phyloP scores from a whole-genome alignment of 305 asterid genomes.

The Fraxinus paxiana region DNA sequence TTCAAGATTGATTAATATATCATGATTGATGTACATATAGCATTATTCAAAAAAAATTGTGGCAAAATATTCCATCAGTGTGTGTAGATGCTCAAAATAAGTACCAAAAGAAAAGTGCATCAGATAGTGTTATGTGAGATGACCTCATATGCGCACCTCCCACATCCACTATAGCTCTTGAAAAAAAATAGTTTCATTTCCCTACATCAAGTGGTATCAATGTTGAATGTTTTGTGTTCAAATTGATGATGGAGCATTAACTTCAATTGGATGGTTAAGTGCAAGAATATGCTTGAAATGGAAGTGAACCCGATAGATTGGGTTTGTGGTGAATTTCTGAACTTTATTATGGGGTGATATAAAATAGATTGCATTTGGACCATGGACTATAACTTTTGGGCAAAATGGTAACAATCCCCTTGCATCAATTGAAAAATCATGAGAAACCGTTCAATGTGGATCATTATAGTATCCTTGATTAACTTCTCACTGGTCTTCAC shows the following conservation, averaged over 20 bases:
- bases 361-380: not conserved
- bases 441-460: not conserved
- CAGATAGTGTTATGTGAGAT: not conserved
- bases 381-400: not conserved
- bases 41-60: not conserved
- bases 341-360: not conserved
- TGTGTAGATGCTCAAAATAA: not conserved
- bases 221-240: not conserved
- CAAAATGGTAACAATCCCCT: not conserved
- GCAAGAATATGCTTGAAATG: not conserved
- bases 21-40: not conserved
- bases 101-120: not conserved
- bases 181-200: not conserved
- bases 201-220: not conserved
- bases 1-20: not conserved
- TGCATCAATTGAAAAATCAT: not conserved
- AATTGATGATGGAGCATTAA: not conserved
- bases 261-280: not conserved
- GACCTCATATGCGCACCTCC: not conserved
- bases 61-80: not conserved
- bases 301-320: not conserved
- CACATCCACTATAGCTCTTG: not conserved
- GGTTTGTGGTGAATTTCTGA: not conserved
- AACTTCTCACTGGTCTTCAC: not conserved
- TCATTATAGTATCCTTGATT: not conserved